Conservation (phyloP, 2,329 filamentous ascomycete genomes). For the Penicillium sp. region DNA sequence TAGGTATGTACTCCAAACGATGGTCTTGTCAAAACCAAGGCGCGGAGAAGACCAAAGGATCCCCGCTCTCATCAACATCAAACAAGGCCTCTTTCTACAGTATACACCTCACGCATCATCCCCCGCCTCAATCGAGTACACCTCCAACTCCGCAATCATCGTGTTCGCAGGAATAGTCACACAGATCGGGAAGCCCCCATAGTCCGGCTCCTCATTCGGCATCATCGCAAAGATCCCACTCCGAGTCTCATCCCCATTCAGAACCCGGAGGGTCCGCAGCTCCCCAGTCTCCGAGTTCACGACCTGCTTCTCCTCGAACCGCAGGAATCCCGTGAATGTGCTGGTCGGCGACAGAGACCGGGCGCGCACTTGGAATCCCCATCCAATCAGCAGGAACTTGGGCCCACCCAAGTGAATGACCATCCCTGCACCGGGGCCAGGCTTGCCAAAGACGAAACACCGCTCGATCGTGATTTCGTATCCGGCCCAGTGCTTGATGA, state of each 20-base stretch:
- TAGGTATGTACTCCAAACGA: no score
- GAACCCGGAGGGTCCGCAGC: neutral
- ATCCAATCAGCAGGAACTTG: slow-evolving; percentile 50
- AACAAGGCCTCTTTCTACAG: neutral
- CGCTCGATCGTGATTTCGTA: slow-evolving; percentile 45
- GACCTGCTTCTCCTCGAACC: slow-evolving; percentile 46
- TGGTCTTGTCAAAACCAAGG: neutral
- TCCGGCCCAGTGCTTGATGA: slow-evolving; percentile 37
- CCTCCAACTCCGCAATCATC: slow-evolving; percentile 36
- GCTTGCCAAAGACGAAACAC: slow-evolving; percentile 51
- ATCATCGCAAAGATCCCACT: slow-evolving; percentile 56
- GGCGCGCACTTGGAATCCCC: slow-evolving; percentile 47
- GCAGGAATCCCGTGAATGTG: slow-evolving; percentile 48
- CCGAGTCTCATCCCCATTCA: slow-evolving; percentile 51
- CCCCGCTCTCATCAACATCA: neutral
- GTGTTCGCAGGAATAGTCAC: slow-evolving; percentile 58
- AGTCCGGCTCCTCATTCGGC: slow-evolving; percentile 59
- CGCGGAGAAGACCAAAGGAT: neutral
- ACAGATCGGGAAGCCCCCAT: slow-evolving; percentile 58
- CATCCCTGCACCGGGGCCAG: slow-evolving; percentile 46
- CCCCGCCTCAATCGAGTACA: slow-evolving; percentile 17
- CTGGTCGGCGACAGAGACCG: slow-evolving; percentile 32
- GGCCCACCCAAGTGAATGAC: slow-evolving; percentile 44
- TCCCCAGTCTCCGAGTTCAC: slow-evolving; percentile 15
- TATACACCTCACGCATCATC: slow-evolving; percentile 9